A percentile compares a stretch with the other conserved stretches of the same genome.
These are phyloP conservation scores for Poterioochromonas sp. DNA, from an alignment of 352 stramenopile genomes.

Conservation along the genomic window DNA sequence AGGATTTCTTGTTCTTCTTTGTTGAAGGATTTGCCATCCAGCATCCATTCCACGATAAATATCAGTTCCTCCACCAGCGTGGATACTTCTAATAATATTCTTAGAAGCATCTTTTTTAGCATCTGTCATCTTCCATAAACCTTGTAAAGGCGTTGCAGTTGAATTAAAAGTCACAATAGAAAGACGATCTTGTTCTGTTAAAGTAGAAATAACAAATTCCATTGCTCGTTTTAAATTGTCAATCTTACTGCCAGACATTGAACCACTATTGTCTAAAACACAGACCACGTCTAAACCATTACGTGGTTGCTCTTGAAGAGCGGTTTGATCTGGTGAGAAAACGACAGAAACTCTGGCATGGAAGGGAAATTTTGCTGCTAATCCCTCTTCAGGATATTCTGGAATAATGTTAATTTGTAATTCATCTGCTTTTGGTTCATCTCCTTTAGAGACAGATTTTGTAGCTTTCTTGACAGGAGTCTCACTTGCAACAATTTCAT, in stretches of 20 bases:
- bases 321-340: neutral
- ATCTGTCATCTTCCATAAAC: neutral
- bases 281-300: conserved; percentile 18
- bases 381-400: neutral
- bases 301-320: neutral
- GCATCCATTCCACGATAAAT: neutral
- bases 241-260: conserved; percentile 1
- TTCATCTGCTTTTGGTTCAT: neutral
- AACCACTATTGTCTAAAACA: conserved; percentile 8
- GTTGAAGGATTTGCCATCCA: neutral
- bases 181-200: conserved; percentile 12
- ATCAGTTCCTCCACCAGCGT: neutral
- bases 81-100: neutral
- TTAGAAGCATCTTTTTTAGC: neutral
- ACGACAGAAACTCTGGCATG: neutral
- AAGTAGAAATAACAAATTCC: neutral
- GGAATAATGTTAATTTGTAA: neutral
- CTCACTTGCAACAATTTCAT: neutral
- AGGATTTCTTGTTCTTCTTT: neutral
- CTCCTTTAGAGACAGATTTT: too few species aligned
- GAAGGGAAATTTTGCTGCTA: neutral
- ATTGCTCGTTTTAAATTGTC: neutral
- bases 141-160: neutral
- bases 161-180: neutral
- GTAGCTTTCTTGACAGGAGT: too few species aligned